Evolutionary conservation across 208 protist genomes (phyloP).

Genomic region (Leishmania tarentolae): DNA sequence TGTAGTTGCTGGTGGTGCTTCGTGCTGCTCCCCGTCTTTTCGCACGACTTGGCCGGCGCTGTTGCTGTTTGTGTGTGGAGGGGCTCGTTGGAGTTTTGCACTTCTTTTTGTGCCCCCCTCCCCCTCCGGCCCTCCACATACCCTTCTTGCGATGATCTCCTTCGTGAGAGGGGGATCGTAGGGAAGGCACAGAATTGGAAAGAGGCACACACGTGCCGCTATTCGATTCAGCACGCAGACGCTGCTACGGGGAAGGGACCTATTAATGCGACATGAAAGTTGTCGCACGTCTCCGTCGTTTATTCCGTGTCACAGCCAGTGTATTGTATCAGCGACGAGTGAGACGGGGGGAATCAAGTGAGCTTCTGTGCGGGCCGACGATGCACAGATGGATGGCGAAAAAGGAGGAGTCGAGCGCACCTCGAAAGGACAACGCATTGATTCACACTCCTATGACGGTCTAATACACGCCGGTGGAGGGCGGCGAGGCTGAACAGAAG

Average conservation of each 20-base stretch:
- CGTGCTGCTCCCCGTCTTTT: background rate
- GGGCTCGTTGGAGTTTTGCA: background rate
- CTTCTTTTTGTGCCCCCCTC: background rate
- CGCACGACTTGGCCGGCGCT: background rate
- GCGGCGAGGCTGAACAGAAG: background rate
- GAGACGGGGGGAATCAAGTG: background rate
- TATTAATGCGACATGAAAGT: background rate
- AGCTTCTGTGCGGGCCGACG: background rate
- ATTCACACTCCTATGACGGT: background rate
- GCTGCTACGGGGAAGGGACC: background rate
- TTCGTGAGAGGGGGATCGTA: background rate
- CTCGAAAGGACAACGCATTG: background rate
- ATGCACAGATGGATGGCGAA: background rate
- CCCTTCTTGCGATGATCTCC: background rate
- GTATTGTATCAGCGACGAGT: background rate
- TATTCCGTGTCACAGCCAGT: background rate
- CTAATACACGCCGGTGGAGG: background rate
- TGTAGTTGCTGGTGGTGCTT: background rate
- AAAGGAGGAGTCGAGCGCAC: background rate
- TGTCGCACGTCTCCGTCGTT: background rate
- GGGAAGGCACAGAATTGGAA: too few species aligned
- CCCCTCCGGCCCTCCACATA: background rate
- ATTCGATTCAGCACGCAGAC: too few species aligned
- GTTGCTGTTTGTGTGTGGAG: background rate
- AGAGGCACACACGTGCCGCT: too few species aligned